Evolutionary conservation across 495 filamentous ascomycete species (phyloP).

Genomic region (Talaromyces liani): DNA sequence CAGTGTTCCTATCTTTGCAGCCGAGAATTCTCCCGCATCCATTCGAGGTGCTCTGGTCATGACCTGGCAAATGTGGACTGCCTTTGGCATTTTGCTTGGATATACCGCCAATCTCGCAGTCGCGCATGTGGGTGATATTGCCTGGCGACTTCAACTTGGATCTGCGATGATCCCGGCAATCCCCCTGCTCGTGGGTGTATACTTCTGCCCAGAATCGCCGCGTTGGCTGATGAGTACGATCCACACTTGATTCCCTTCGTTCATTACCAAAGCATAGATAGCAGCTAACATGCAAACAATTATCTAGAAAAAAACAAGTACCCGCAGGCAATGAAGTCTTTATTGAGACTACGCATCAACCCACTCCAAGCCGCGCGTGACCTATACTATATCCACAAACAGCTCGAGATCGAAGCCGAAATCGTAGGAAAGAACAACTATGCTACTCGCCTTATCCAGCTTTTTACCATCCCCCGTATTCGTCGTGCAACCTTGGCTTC

Average conservation of each 20-base stretch:
- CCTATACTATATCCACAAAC: constrained; percentile 58
- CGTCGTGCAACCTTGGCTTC: constrained; percentile 60
- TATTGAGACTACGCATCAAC: constrained; percentile 53
- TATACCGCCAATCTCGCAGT: constrained; percentile 54
- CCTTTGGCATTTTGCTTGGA: constrained; percentile 57
- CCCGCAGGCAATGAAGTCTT: constrained; percentile 47
- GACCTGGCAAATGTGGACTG: constrained; percentile 53
- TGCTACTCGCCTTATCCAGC: constrained; percentile 49
- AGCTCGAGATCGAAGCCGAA: constrained; percentile 45
- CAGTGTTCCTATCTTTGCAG: constrained; percentile 55
- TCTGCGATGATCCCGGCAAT: constrained; percentile 65
- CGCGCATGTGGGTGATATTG: constrained; percentile 41
- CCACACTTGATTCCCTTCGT: neutral
- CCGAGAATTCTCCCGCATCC: constrained; percentile 53
- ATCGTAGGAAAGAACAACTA: constrained; percentile 43
- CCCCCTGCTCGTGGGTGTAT: constrained; percentile 55
- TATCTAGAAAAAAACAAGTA: constrained; percentile 23
- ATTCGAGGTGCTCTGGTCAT: constrained; percentile 59
- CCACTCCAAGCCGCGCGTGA: constrained; percentile 58
- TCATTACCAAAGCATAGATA: neutral
- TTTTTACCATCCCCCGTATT: constrained; percentile 63
- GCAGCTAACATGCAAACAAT: neutral
- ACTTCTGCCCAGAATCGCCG: constrained; percentile 62
- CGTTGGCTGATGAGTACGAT: constrained; percentile 59
- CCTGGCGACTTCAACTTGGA: constrained; percentile 59